Base-by-base conservation (phyloP, 2,329 filamentous ascomycete genomes). In the Venturia aucupariae region DNA sequence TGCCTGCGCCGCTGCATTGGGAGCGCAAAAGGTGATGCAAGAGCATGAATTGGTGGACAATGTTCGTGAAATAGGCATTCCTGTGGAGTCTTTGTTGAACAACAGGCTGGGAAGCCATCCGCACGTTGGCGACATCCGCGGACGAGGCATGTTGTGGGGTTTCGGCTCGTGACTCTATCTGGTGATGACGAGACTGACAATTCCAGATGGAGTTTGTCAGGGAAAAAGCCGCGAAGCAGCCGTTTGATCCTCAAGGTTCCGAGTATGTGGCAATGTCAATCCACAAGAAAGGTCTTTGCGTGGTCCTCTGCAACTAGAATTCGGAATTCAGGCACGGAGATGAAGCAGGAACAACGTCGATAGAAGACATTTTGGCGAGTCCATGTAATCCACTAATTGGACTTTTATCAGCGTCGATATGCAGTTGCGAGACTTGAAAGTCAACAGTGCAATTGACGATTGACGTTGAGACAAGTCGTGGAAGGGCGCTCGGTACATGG, bases 101-200 rank as follows among this genome's bases (percentile, higher is more conserved):
- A 67, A 75, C 15, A 72, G 71, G 3, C 71, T 88, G 0, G 76
- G 71, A 0, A 63, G 70, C 0, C 78, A 82, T 65, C 39, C 76
- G 0, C 74, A 82, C 67, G 84, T 88, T 0, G 85, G 85, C 4
- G 76, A 88, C 60, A 82, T 88, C 24, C 79, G 86, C 19, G 86
- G 86, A 0, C 76, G 78, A 19, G 86, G 86, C 0, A 71, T 86
- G 8, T 84, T 86, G 69, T 81, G 81, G 78, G 82, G 80, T 0
- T 73, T 84, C 72, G 73, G 80, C n/a, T 80, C 48, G 3, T 32
- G 42, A 11, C 19, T 39, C 6, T 7, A 48, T 10, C 6, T 32
- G 5, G 6, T 24, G 15, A 27, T 19, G 19, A 6, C 15, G 8
- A 63, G 4, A 54, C 66, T 69, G 42, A 64, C 19, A 24, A 22